Percentiles rank a stretch among this genome's conserved stretches.
Evolutionary conservation across 2,329 filamentous ascomycete species (phyloP).

Genomic region (Fusarium keratoplasticum): DNA sequence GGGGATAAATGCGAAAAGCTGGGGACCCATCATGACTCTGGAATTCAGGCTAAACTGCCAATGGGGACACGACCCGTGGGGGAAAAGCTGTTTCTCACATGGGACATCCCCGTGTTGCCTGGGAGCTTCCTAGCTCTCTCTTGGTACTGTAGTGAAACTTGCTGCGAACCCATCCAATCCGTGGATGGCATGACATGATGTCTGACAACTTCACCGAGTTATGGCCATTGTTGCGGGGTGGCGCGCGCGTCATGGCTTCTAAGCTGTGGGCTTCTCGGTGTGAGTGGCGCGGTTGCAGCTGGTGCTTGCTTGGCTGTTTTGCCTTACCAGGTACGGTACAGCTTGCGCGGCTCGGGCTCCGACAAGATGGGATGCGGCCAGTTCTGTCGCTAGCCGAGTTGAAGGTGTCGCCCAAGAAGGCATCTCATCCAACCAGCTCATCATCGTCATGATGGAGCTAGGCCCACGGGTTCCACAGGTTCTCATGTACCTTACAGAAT

Average conservation of each 20-base stretch:
- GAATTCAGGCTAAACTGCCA: slow-evolving; percentile 43
- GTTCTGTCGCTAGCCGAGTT: not conserved
- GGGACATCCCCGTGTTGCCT: not conserved
- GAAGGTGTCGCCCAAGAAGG: not conserved
- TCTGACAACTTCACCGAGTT: slow-evolving; percentile 29
- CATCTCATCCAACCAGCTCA: not conserved
- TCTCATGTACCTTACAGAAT: not conserved
- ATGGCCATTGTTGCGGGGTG: slow-evolving; percentile 32
- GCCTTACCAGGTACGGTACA: not conserved
- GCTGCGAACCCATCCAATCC: not conserved
- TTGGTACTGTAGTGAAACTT: not conserved
- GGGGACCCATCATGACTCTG: slow-evolving; percentile 40
- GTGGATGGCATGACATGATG: slow-evolving; percentile 5
- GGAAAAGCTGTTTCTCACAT: not conserved
- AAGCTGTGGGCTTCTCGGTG: slow-evolving; percentile 8
- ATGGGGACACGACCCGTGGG: slow-evolving; percentile 27
- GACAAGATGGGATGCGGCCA: not conserved
- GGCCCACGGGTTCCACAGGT: slow-evolving; percentile 17
- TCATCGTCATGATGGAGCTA: slow-evolving; percentile 15
- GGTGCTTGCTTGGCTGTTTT: not conserved
- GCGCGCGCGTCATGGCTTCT: slow-evolving; percentile 27
- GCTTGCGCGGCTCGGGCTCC: not conserved
- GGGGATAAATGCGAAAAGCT: slow-evolving; percentile 40
- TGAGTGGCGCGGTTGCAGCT: slow-evolving; percentile 42
- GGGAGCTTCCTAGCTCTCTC: not conserved